A percentile compares a stretch with the other conserved stretches of the same genome.
Evolutionary conservation across 1,139 yeast species (phyloP).

Genomic region (Candida neerlandica): DNA sequence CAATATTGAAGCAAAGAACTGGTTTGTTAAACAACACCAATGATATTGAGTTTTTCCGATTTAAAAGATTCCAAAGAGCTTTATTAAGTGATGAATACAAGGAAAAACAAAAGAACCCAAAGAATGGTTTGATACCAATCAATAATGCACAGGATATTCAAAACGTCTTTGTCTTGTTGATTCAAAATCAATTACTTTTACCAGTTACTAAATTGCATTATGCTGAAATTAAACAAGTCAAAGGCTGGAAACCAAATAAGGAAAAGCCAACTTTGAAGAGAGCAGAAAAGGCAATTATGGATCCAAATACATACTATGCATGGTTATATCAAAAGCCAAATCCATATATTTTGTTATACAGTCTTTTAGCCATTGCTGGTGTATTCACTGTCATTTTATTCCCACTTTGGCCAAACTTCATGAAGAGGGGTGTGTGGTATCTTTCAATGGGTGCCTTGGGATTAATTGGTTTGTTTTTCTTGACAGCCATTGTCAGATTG

Average conservation of each 20-base stretch:
- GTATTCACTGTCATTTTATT: constrained; percentile 80
- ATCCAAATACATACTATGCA: constrained; percentile 77
- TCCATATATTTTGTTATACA: constrained; percentile 62
- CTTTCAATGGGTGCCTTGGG: constrained; percentile 78
- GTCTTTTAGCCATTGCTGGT: constrained; percentile 64
- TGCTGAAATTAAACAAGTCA: constrained; percentile 65
- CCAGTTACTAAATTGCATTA: constrained; percentile 77
- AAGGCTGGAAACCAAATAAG: constrained; percentile 66
- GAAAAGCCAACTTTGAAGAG: constrained; percentile 74
- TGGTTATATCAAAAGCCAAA: constrained; percentile 88
- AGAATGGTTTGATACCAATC: constrained; percentile 59
- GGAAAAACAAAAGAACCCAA: constrained; percentile 54
- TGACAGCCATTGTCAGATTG: constrained; percentile 76
- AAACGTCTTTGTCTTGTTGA: constrained; percentile 64
- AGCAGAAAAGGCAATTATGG: constrained; percentile 66
- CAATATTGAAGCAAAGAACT: constrained; percentile 71
- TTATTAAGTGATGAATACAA: constrained; percentile 73
- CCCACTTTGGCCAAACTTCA: constrained; percentile 93
- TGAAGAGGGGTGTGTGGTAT: constrained; percentile 93
- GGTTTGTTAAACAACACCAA: constrained; percentile 73
- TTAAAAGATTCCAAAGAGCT: constrained; percentile 80
- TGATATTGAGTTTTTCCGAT: constrained; percentile 79
- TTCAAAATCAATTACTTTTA: constrained; percentile 71
- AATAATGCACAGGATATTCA: constrained; percentile 57
- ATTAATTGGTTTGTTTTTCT: constrained; percentile 74